These are phyloP conservation scores for Apiospora saccharicola DNA, from an alignment of 2,329 filamentous ascomycete genomes.

Conservation along the genomic window DNA sequence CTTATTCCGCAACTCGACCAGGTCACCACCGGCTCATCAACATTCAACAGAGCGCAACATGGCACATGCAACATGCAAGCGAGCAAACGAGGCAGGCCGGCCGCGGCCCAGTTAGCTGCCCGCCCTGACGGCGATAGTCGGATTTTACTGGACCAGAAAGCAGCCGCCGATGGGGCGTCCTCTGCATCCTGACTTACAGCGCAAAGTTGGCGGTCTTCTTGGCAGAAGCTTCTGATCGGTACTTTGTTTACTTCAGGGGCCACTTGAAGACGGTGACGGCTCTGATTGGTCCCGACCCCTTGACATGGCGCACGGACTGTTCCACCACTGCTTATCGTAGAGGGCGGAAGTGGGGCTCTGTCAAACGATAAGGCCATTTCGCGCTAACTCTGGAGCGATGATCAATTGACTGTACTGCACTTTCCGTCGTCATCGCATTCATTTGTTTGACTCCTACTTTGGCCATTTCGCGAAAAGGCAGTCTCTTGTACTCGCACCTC, in stretches of 20 bases:
- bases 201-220: background rate
- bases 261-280: background rate
- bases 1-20: background rate
- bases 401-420: slow-evolving; percentile 21
- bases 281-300: background rate
- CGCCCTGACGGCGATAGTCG: slow-evolving; percentile 3
- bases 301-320: slow-evolving; percentile 10
- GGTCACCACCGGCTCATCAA: background rate
- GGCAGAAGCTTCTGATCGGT: slow-evolving; percentile 20
- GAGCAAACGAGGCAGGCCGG: background rate
- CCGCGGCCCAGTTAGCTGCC: background rate
- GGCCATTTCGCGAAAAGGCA: slow-evolving; percentile 6
- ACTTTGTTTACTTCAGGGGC: slow-evolving; percentile 16
- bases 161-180: background rate
- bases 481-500: background rate
- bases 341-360: slow-evolving; percentile 2
- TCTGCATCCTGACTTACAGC: background rate
- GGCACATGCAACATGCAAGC: background rate
- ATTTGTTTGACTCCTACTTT: background rate
- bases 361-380: background rate
- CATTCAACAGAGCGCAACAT: background rate
- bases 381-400: slow-evolving; percentile 18
- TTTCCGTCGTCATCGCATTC: slow-evolving; percentile 16
- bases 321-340: slow-evolving; percentile 3
- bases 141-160: slow-evolving; percentile 7